These are phyloP conservation scores for Aureobasidium subglaciale DNA, from an alignment of 2,329 filamentous ascomycete genomes.

Conservation along the genomic window DNA sequence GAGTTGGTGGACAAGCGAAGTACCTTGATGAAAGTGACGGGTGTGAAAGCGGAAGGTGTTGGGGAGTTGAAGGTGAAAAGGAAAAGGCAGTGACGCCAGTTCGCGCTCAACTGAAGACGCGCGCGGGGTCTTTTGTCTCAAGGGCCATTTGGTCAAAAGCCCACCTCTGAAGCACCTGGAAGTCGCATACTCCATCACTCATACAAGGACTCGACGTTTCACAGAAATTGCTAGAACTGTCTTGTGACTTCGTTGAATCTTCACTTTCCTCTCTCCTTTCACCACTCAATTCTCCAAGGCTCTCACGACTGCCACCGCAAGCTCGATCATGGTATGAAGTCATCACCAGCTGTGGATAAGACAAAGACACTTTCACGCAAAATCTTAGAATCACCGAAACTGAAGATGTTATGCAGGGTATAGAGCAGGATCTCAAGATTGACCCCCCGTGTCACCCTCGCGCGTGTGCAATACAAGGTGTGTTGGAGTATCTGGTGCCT, in stretches of 20 bases:
- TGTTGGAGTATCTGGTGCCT: slow-evolving; percentile 13
- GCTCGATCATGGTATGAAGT: slow-evolving; percentile 12
- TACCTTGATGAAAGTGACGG: not conserved
- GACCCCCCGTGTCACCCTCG: slow-evolving; percentile 79
- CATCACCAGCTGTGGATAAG: not conserved
- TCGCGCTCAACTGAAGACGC: slow-evolving; percentile 3
- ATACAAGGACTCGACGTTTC: not conserved
- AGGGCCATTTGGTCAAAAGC: not conserved
- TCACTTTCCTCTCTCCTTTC: no score
- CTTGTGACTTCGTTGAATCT: not conserved
- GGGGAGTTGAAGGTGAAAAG: not conserved
- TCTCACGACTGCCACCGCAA: slow-evolving; percentile 1
- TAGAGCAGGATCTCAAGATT: slow-evolving; percentile 64
- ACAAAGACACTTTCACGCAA: not conserved
- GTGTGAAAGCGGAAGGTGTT: not conserved
- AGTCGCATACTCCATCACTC: not conserved
- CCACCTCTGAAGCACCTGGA: not conserved
- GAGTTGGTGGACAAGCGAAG: not conserved
- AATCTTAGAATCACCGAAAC: not conserved
- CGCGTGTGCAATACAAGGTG: slow-evolving; percentile 89
- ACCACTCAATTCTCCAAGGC: not conserved
- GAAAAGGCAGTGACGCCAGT: slow-evolving; percentile 13
- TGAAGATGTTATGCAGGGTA: not conserved
- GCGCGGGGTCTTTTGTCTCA: slow-evolving; percentile 9
- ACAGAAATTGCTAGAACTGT: not conserved